Evolutionary conservation across 108 stramenopile species (phyloP).

Genomic region (Aurantiochytrium sp.): DNA sequence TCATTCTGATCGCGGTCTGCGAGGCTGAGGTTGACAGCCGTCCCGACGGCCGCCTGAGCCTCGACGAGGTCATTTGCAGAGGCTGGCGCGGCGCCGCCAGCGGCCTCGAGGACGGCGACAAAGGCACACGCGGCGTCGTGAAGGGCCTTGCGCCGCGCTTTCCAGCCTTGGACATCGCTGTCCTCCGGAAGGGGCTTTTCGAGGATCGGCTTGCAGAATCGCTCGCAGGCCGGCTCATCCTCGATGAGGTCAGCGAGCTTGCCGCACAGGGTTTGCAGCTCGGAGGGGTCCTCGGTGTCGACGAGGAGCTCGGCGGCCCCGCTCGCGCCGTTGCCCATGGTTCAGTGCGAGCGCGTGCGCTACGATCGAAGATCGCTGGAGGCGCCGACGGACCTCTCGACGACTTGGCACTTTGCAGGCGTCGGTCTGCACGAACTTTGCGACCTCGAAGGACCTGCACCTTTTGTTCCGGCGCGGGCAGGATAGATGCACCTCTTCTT

Average conservation of each 20-base stretch:
- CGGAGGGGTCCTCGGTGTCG: background rate
- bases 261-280: background rate
- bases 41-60: background rate
- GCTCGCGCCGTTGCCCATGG: background rate
- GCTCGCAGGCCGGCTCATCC: background rate
- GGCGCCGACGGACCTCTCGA: too few species aligned
- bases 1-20: background rate
- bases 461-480: too few species aligned
- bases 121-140: background rate
- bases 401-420: too few species aligned
- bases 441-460: too few species aligned
- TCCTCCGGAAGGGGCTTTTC: background rate
- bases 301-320: background rate
- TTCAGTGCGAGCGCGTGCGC: too few species aligned
- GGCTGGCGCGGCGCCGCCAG: background rate
- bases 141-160: background rate
- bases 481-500: too few species aligned
- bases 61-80: background rate
- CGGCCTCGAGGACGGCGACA: background rate
- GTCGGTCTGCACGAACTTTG: too few species aligned
- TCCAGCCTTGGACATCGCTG: background rate
- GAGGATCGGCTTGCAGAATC: background rate
- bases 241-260: background rate
- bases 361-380: too few species aligned
- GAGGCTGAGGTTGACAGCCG: background rate